Evolutionary conservation across 352 stramenopile species (phyloP).

Genomic region (Thraustochytrium striatum): DNA sequence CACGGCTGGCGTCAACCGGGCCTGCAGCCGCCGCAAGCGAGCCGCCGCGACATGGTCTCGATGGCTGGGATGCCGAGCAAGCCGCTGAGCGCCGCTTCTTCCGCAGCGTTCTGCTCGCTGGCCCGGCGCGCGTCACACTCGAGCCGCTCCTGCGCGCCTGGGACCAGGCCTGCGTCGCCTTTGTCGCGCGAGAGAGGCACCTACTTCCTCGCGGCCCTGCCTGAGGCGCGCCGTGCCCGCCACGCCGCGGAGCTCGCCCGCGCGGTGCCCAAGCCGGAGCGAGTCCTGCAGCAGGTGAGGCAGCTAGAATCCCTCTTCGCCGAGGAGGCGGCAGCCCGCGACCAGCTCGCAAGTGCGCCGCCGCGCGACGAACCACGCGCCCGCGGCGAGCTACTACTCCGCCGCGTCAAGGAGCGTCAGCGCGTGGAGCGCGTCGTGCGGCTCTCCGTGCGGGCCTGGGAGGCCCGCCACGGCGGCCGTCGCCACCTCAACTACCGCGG

Average conservation of each 20-base stretch:
- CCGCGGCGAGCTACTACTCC: not conserved
- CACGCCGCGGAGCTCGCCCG: not conserved
- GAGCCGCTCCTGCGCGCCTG: not conserved
- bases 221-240: not conserved
- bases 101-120: not conserved
- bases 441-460: not conserved
- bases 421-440: conserved; percentile 19
- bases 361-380: not conserved
- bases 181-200: not conserved
- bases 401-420: not conserved
- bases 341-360: not conserved
- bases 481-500: not conserved
- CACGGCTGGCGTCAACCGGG: too few species aligned
- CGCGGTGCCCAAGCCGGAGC: not conserved
- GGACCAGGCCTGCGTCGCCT: not conserved
- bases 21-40: not conserved
- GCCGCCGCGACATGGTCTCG: not conserved
- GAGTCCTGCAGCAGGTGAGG: not conserved
- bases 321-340: not conserved
- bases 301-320: conserved; percentile 3
- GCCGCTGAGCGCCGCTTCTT: not conserved
- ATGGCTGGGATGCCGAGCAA: not conserved
- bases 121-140: not conserved
- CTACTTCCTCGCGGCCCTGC: not conserved
- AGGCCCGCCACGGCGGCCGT: not conserved